Conservation (phyloP, 306 rosid genomes). For the Dryas drummondii region DNA sequence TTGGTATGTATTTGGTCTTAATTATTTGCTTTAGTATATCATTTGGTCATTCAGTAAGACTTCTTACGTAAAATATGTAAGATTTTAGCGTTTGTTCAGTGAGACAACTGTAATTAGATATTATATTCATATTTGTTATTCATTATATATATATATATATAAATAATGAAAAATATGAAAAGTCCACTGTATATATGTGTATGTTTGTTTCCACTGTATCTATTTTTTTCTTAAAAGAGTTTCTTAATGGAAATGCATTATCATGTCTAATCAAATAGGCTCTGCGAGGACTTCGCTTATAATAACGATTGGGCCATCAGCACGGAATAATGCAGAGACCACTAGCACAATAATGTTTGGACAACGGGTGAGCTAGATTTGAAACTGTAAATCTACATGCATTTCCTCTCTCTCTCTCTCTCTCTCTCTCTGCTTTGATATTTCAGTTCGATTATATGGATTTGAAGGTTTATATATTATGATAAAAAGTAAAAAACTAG, state of each 20-base stretch:
- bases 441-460: background rate
- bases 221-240: background rate
- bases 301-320: conserved; percentile 63
- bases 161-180: background rate
- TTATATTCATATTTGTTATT: background rate
- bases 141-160: background rate
- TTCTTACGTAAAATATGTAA: background rate
- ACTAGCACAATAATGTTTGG: conserved; percentile 69
- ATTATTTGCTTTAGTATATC: background rate
- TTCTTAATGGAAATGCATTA: conserved; percentile 6
- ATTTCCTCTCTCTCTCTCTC: background rate
- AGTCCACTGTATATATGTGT: background rate
- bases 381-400: background rate
- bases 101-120: conserved; percentile 5
- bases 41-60: background rate
- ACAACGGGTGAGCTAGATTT: conserved; percentile 56
- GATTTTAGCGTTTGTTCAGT: background rate
- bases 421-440: background rate
- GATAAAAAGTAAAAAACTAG: background rate
- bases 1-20: conserved; percentile 3
- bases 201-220: background rate
- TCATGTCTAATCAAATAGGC: conserved; percentile 35
- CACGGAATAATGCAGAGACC: conserved; percentile 52
- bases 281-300: conserved; percentile 77
- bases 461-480: background rate